phyloP scores from a whole-genome alignment of 2,329 filamentous ascomycete genomes.

The Cladophialophora exuberans region DNA sequence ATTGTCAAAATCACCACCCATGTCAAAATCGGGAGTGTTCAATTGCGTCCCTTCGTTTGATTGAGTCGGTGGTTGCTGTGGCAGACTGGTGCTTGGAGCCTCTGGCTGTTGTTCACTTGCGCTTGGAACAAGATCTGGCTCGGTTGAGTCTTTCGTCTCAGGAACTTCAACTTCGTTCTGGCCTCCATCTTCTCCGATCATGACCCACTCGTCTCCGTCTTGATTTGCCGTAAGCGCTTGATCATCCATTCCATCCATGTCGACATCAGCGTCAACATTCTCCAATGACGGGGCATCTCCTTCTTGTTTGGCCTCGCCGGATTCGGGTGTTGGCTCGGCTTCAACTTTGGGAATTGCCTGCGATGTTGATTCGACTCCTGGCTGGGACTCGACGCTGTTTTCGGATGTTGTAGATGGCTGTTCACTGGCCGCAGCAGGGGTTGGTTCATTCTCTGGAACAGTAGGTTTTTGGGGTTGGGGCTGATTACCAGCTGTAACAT shows the following conservation, averaged over 20 bases:
- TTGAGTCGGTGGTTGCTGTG: constrained; percentile 14
- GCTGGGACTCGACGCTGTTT: neutral
- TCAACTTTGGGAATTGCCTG: neutral
- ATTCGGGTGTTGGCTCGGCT: constrained; percentile 2
- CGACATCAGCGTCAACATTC: constrained; percentile 48
- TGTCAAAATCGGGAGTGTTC: constrained; percentile 31
- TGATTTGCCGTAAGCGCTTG: constrained; percentile 43
- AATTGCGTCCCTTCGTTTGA: constrained; percentile 15
- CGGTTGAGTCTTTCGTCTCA: neutral
- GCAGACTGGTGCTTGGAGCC: constrained; percentile 34
- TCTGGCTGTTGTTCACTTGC: neutral
- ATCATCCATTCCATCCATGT: constrained; percentile 61
- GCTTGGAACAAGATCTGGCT: constrained; percentile 1
- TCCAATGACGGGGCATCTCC: constrained; percentile 29
- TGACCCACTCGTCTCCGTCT: constrained; percentile 72
- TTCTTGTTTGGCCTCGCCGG: constrained; percentile 4
- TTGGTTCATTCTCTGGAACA: neutral
- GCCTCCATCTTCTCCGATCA: constrained; percentile 64
- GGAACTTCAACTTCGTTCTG: constrained; percentile 12
- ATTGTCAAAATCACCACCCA: constrained; percentile 64
- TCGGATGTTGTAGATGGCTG: constrained; percentile 9
- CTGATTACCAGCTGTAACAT: constrained; percentile 34
- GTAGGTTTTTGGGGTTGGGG: constrained; percentile 36
- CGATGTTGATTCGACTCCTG: neutral
- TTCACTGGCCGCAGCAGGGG: neutral